Evolutionary conservation across 164 flowering plant species (phyloP), one percentile per base, ranked within the genome.

Genomic region (Sextonia rubra): DNA sequence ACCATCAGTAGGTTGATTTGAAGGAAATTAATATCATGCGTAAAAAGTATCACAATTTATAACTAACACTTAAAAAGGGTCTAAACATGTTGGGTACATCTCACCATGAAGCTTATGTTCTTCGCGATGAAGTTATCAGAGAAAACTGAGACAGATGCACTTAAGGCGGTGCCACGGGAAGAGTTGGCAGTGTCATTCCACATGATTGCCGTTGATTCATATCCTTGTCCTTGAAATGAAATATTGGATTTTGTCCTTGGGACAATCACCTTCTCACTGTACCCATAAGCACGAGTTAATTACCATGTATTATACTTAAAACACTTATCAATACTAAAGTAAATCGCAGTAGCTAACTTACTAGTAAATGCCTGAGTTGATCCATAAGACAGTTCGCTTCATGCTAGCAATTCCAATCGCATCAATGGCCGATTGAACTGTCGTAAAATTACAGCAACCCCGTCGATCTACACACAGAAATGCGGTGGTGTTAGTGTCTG

Each of bases 61-160:
- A 32, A 32, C 44, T 7, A 32, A 32, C 44, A 32, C 44, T 32
- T 32, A 0, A 32, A 32, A 32, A 32, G 1, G 9, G 58, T 17
- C 20, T 17, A 20, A 52, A 52, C n/a, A 52, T 52, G 58, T 14
- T 8, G 6, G n/a, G 14, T 64, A 2, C 18, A 48, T 73, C 82
- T 80, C 71, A 94, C 98, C 98, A 92, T 91, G 86, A 94, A 92
- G 78, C 97, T 94, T 71, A 94, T 89, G 87, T 94, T 92, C 79
- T 88, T 87, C 14, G 98, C 98, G 20, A 92, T 74, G 80, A 94
- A 94, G 78, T 91, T 90, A 79, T 80, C 14, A 0, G 87, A 77
- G 25, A 91, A 92, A 69, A 92, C 88, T 81, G 88, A 89, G 69
- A 94, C 91, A 3, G 97, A 88, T 24, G 89, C 97, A 69, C 97